Conservation (phyloP, 2,329 filamentous ascomycete genomes). For the Xylariaceae sp. region DNA sequence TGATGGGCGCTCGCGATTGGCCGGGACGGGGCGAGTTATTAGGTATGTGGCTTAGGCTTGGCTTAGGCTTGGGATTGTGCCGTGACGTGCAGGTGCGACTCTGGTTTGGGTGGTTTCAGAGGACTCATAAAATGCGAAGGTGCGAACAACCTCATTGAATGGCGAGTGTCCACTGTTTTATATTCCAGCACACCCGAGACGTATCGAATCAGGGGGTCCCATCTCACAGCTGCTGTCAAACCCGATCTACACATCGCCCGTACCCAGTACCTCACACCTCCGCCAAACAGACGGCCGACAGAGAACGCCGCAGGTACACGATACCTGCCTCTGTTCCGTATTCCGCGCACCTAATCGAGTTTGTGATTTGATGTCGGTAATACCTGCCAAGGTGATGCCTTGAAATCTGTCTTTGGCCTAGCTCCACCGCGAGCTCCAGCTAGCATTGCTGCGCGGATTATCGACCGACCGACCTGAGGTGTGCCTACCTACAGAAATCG, state of each 20-base stretch:
- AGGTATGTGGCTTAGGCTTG: constrained; percentile 19
- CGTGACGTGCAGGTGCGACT: constrained; percentile 16
- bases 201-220: constrained; percentile 25
- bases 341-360: not conserved
- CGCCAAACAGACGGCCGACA: too few species aligned
- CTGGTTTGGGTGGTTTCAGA: constrained; percentile 2
- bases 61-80: not conserved
- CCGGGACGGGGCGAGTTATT: not conserved
- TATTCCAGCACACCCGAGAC: constrained; percentile 20
- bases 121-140: constrained; percentile 1
- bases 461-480: too few species aligned
- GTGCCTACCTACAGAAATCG: not conserved
- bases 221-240: constrained; percentile 2
- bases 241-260: not conserved
- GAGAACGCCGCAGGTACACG: too few species aligned
- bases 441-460: too few species aligned
- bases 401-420: not conserved
- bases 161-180: constrained; percentile 30
- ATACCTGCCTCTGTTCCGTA: not conserved
- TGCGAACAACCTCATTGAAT: not conserved
- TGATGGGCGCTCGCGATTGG: not conserved
- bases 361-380: not conserved
- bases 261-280: not conserved
- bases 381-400: not conserved
- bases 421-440: not conserved